Conservation (phyloP, 805 yeast genomes). For the Sugiyamaella qingdaonensis region DNA sequence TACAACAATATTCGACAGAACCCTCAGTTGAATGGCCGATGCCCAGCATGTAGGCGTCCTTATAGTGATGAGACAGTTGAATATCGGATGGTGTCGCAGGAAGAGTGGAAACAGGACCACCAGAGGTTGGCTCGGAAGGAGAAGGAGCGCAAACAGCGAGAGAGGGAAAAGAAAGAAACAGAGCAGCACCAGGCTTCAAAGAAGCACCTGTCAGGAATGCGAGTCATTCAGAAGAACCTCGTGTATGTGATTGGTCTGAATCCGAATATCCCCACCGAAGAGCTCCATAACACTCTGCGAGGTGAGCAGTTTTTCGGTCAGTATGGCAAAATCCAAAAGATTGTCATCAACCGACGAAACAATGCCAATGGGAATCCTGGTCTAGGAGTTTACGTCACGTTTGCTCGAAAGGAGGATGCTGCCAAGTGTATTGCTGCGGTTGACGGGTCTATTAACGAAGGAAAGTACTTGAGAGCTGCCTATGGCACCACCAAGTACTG, state of each 20-base stretch:
- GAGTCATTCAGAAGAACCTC: slow-evolving; percentile 96
- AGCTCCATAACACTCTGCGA: slow-evolving; percentile 71
- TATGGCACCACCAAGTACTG: slow-evolving; percentile 99
- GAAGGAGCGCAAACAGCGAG: slow-evolving; percentile 66
- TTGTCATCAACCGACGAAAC: slow-evolving; percentile 79
- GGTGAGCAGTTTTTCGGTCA: slow-evolving; percentile 97
- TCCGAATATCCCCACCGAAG: slow-evolving; percentile 82
- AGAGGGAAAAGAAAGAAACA: slow-evolving; percentile 86
- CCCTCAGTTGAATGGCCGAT: slow-evolving; percentile 90
- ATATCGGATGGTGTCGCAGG: slow-evolving; percentile 76
- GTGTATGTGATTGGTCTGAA: slow-evolving; percentile 95
- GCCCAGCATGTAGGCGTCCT: slow-evolving; percentile 95
- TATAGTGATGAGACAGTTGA: slow-evolving; percentile 93
- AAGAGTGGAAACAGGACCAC: slow-evolving; percentile 82
- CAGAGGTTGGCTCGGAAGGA: slow-evolving; percentile 76
- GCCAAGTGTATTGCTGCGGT: slow-evolving; percentile 87
- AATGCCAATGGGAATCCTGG: slow-evolving; percentile 63
- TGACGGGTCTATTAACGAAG: slow-evolving; percentile 89
- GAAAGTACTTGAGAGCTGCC: slow-evolving; percentile 85
- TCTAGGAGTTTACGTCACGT: slow-evolving; percentile 93
- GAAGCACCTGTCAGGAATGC: slow-evolving; percentile 91
- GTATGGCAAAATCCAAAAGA: slow-evolving; percentile 90
- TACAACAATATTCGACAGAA: slow-evolving; percentile 94
- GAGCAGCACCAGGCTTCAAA: slow-evolving; percentile 62
- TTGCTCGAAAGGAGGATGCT: slow-evolving; percentile 91